Evolutionary conservation across 2,329 filamentous ascomycete species (phyloP).

Genomic region (Teratosphaeria epicoccoides): DNA sequence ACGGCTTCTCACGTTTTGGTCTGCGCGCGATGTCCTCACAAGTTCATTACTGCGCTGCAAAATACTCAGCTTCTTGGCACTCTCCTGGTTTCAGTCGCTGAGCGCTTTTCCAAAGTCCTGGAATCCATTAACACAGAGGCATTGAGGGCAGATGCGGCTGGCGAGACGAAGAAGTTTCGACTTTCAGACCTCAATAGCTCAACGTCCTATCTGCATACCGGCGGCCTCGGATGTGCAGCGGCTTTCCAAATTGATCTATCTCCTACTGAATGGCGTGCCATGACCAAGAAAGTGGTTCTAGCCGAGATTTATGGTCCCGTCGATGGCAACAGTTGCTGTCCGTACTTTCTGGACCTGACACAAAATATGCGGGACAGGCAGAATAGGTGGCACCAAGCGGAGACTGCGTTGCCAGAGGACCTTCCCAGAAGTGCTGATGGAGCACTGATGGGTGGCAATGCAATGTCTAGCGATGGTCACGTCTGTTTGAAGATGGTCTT

Average conservation of each 20-base stretch:
- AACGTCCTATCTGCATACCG: conserved; percentile 34
- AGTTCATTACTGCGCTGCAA: conserved; percentile 34
- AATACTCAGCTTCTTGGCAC: conserved; percentile 35
- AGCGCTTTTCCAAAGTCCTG: conserved; percentile 33
- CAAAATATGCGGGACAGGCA: conserved; percentile 34
- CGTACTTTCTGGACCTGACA: conserved; percentile 27
- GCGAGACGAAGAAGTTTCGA: conserved; percentile 32
- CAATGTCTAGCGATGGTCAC: conserved; percentile 16
- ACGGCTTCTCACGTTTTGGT: conserved; percentile 29
- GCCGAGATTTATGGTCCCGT: conserved; percentile 32
- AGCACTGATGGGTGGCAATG: conserved; percentile 7
- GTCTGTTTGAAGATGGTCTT: conserved; percentile 22
- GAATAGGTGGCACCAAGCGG: conserved; percentile 28
- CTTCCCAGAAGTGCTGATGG: conserved; percentile 11
- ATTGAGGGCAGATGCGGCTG: conserved; percentile 18
- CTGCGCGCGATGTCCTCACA: conserved; percentile 33
- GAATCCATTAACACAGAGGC: conserved; percentile 32
- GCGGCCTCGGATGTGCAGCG: conserved; percentile 32
- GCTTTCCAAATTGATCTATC: conserved; percentile 36
- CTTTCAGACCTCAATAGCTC: conserved; percentile 33
- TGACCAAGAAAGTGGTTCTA: conserved; percentile 37
- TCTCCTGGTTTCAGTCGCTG: conserved; percentile 32
- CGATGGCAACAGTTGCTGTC: conserved; percentile 17
- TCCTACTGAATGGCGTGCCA: conserved; percentile 32
- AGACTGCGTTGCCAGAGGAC: conserved; percentile 11